Evolutionary conservation across 805 yeast species (phyloP).

Genomic region (Schizosaccharomyces japonicus): DNA sequence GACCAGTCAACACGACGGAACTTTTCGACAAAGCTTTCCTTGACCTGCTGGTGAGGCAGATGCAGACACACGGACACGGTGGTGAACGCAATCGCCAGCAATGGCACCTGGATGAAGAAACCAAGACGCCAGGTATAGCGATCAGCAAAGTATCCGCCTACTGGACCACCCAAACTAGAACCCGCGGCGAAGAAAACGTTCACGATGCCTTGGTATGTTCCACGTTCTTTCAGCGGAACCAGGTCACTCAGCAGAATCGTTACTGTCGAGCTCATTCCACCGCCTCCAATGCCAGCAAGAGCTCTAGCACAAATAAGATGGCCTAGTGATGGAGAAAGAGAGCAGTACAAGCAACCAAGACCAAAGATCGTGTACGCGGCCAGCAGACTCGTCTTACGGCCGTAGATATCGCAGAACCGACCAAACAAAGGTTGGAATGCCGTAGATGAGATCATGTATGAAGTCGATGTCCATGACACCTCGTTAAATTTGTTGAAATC

Average conservation of each 20-base stretch:
- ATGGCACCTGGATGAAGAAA: slow-evolving; percentile 20
- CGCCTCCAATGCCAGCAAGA: slow-evolving; percentile 77
- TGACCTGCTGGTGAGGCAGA: slow-evolving; percentile 2
- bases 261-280: slow-evolving; percentile 54
- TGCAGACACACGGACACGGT: slow-evolving; percentile 14
- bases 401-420: slow-evolving; percentile 23
- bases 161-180: slow-evolving; percentile 7
- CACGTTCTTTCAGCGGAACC: slow-evolving; percentile 51
- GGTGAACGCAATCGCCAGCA: slow-evolving; percentile 18
- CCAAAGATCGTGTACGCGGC: slow-evolving; percentile 24
- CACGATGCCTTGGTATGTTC: slow-evolving; percentile 64
- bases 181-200: slow-evolving; percentile 13
- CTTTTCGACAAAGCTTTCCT: slow-evolving; percentile 19
- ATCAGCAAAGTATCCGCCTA: slow-evolving; percentile 31
- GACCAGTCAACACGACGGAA: slow-evolving; percentile 37
- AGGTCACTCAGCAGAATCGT: slow-evolving; percentile 58
- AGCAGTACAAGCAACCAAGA: slow-evolving; percentile 21
- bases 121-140: slow-evolving; percentile 40
- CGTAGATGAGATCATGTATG: slow-evolving; percentile 42
- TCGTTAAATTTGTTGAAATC: slow-evolving; percentile 29
- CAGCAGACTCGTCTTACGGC: slow-evolving; percentile 21
- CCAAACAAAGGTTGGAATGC: slow-evolving; percentile 46
- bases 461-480: slow-evolving; percentile 51
- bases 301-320: slow-evolving; percentile 23
- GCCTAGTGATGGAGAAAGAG: background rate